Evolutionary conservation across 768 basidiomycete species (phyloP), one percentile per base, ranked within the genome.

Genomic region (Lactarius evosmus): DNA sequence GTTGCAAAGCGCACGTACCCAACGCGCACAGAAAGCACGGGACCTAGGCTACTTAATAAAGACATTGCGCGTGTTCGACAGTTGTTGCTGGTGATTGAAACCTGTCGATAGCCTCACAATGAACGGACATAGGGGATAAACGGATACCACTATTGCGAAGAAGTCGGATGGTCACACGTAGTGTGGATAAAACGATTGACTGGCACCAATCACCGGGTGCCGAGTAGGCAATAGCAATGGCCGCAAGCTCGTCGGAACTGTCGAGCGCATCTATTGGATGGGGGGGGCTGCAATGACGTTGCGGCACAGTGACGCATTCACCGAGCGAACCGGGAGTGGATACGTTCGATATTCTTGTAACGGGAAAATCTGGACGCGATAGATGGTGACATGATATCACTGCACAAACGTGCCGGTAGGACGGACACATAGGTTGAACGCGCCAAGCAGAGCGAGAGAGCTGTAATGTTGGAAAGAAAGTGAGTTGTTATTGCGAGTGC

Each of bases 1-100:
- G 64, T 65, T 61, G 64, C 38, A 51, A 30, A n/a, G 25, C n/a
- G 59, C 60, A 52, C 36, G 40, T n/a, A 51, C 49, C 33, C 49
- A 56, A 52, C 53, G 49, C 59, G 19, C n/a, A 49, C 27, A 51
- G 40, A 56, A 56, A 29, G 49, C 54, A 41, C 30, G 54, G 40
- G 25, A 56, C 46, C 49, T 29, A 51, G 53, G 36, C 34, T 22
- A 16, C 29, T 41, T n/a, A 52, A 25, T 22, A 40, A 9, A 27
- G 34, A 59, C 9, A 16, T 2, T 11, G 16, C 27, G 49, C 27
- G 49, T 16, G 55, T 25, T 56, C n/a, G 38, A 56, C 44, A 14
- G 58, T 14, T 16, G 41, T 16, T 44, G n/a, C 27, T 54, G 30
- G 29, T 54, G 27, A 17, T 41, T 55, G 33, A 11, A 32, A 16